Evolutionary conservation across 495 filamentous ascomycete genomes (phyloP).

Genomic region (Terfezia boudieri): DNA sequence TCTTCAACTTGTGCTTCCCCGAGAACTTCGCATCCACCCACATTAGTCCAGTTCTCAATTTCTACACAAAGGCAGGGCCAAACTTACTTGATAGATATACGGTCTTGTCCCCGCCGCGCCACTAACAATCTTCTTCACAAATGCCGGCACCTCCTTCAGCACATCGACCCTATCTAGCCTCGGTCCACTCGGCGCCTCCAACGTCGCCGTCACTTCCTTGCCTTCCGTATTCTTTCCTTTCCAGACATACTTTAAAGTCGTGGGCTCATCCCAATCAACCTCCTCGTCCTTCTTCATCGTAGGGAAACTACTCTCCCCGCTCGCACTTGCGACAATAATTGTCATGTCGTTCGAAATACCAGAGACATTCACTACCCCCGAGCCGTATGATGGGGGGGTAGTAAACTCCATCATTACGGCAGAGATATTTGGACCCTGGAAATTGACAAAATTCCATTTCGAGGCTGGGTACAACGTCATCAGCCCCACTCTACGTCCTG

Average conservation of each 20-base stretch:
- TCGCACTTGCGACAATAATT: slow-evolving; percentile 46
- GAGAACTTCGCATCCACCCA: slow-evolving; percentile 3
- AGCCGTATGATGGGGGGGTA: slow-evolving; percentile 85
- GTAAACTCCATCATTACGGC: slow-evolving; percentile 90
- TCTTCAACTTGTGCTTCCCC: slow-evolving; percentile 42
- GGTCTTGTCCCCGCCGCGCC: slow-evolving; percentile 75
- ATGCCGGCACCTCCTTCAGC: slow-evolving; percentile 85
- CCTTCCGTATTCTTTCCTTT: slow-evolving; percentile 54
- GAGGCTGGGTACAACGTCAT: slow-evolving; percentile 33
- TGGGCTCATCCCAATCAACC: slow-evolving; percentile 78
- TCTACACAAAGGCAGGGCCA: not conserved
- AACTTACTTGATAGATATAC: slow-evolving; percentile 80
- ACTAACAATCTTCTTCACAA: slow-evolving; percentile 81
- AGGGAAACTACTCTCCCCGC: slow-evolving; percentile 55
- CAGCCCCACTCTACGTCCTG: too few species aligned
- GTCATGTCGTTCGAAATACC: slow-evolving; percentile 60
- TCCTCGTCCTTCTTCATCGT: slow-evolving; percentile 44
- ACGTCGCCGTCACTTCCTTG: slow-evolving; percentile 39
- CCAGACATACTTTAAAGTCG: slow-evolving; percentile 54
- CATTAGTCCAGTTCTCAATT: slow-evolving; percentile 1
- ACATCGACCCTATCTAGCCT: slow-evolving; percentile 74
- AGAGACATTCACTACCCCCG: slow-evolving; percentile 65
- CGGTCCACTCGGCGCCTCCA: slow-evolving; percentile 47
- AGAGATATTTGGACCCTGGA: slow-evolving; percentile 67
- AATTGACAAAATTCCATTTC: slow-evolving; percentile 81